Evolutionary conservation across 495 filamentous ascomycete species (phyloP).

Genomic region (Trichocladium uniseriatum): DNA sequence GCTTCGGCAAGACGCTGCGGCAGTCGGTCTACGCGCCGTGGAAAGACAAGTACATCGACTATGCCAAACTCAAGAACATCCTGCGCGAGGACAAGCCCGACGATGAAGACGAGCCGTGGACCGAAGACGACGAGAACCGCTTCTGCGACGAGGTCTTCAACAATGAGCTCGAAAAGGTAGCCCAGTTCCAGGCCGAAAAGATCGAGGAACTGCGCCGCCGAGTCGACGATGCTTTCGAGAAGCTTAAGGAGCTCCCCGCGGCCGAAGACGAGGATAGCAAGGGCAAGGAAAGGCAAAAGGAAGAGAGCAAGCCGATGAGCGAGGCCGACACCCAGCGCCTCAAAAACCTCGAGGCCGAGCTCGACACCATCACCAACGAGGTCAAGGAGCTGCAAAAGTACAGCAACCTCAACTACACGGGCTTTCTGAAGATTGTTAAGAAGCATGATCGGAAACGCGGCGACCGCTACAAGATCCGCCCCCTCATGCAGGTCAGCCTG

Average conservation of each 20-base stretch:
- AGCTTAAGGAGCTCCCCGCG: slow-evolving; percentile 46
- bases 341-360: slow-evolving; percentile 61
- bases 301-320: slow-evolving; percentile 27
- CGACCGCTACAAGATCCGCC: slow-evolving; percentile 70
- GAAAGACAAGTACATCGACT: slow-evolving; percentile 91
- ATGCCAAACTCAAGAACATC: slow-evolving; percentile 79
- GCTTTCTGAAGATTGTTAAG: slow-evolving; percentile 95
- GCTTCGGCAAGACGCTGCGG: slow-evolving; percentile 81
- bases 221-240: slow-evolving; percentile 50
- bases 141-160: slow-evolving; percentile 96
- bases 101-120: slow-evolving; percentile 63
- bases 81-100: slow-evolving; percentile 61
- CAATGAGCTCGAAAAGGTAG: slow-evolving; percentile 89
- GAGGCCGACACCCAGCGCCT: slow-evolving; percentile 47
- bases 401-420: slow-evolving; percentile 92
- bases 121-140: slow-evolving; percentile 83
- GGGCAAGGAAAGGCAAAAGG: slow-evolving; percentile 13
- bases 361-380: slow-evolving; percentile 82
- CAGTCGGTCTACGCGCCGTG: slow-evolving; percentile 78
- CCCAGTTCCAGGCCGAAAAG: slow-evolving; percentile 73
- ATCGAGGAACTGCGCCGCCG: slow-evolving; percentile 62
- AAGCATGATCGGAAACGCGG: slow-evolving; percentile 92
- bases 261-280: background rate
- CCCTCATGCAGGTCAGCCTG: slow-evolving; percentile 81
- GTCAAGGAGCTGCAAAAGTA: slow-evolving; percentile 91